Conservation (phyloP, 2,329 filamentous ascomycete species). For the Thielaviopsis ethacetica region DNA sequence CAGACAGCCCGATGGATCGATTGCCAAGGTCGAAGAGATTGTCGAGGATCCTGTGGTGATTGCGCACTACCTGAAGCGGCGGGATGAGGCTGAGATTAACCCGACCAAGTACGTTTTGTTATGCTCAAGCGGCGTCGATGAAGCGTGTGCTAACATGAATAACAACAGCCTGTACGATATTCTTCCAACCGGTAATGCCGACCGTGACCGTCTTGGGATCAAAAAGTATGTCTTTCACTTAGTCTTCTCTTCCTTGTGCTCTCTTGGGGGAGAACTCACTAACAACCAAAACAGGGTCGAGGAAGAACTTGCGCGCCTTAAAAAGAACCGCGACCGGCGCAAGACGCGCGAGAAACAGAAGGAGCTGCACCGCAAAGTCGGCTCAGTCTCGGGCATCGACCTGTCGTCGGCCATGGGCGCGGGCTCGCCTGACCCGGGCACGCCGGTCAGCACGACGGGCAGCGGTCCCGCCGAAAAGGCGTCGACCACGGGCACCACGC, state of each 20-base stretch:
- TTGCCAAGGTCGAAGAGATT: constrained; percentile 47
- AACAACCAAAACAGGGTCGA: constrained; percentile 25
- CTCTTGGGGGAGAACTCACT: neutral
- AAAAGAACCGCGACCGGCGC: constrained; percentile 81
- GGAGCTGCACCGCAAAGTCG: constrained; percentile 31
- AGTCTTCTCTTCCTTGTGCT: neutral
- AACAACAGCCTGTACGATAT: constrained; percentile 32
- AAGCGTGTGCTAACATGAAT: constrained; percentile 18
- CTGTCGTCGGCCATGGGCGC: constrained; percentile 21
- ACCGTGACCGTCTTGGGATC: constrained; percentile 33
- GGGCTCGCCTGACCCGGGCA: constrained; percentile 30
- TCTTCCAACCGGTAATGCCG: constrained; percentile 32
- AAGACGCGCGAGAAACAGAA: constrained; percentile 86
- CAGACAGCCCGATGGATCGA: constrained; percentile 28
- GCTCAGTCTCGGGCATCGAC: constrained; percentile 15
- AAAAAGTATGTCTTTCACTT: constrained; percentile 19
- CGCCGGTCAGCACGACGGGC: constrained; percentile 32
- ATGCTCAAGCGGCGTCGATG: constrained; percentile 20
- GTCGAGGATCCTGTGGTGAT: constrained; percentile 76
- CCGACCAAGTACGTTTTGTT: constrained; percentile 48
- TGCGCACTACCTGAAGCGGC: constrained; percentile 68
- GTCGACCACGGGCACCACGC: constrained; percentile 44
- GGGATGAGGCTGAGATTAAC: constrained; percentile 53
- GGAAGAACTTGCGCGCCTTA: constrained; percentile 64
- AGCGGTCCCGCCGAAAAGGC: neutral